A percentile compares a stretch with the other conserved stretches of the same genome.
Evolutionary conservation across 345 rosid species (phyloP).

Genomic region (Brassica cretica): DNA sequence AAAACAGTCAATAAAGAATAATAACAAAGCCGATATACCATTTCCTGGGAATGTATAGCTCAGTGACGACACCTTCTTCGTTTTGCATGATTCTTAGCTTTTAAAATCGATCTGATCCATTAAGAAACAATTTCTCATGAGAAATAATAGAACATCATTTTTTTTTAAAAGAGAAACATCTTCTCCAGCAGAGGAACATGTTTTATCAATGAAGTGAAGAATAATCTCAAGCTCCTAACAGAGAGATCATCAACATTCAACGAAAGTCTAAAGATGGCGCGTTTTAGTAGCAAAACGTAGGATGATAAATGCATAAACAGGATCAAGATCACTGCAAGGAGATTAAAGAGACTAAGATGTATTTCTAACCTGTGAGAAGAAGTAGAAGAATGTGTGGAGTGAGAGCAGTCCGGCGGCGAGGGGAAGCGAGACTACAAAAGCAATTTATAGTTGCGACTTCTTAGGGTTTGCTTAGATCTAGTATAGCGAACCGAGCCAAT

Average conservation of each 20-base stretch:
- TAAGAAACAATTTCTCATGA: not conserved
- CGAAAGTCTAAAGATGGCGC: not conserved
- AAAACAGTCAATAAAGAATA: not conserved
- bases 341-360: not conserved
- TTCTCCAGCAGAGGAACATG: not conserved
- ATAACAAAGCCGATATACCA: slow-evolving; percentile 45
- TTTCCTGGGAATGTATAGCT: slow-evolving; percentile 91
- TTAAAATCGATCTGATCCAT: slow-evolving; percentile 3
- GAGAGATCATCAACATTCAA: not conserved
- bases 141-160: not conserved
- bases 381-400: not conserved
- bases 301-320: not conserved
- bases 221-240: not conserved
- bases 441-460: not conserved
- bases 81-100: slow-evolving; percentile 65
- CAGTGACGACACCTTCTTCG: slow-evolving; percentile 85
- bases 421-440: not conserved
- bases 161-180: not conserved
- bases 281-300: not conserved
- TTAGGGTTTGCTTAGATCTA: slow-evolving; percentile 29
- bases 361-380: slow-evolving; percentile 8
- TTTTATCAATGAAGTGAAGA: not conserved
- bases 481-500: not conserved
- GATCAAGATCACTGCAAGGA: not conserved
- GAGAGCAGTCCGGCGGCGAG: slow-evolving; percentile 27